phyloP scores from a whole-genome alignment of 768 basidiomycete genomes.

The Tephrocybe sp. region DNA sequence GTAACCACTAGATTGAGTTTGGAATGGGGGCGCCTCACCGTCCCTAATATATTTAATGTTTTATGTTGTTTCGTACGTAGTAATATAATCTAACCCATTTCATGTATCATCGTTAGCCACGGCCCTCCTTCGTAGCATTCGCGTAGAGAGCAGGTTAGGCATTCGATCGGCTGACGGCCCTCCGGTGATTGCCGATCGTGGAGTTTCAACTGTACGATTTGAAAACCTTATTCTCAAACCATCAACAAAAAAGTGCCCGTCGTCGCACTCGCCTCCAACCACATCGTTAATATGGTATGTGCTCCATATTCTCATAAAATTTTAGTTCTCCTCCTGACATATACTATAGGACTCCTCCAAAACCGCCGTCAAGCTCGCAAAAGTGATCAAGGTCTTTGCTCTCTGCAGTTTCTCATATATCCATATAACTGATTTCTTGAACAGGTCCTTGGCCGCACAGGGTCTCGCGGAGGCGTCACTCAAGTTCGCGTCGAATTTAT shows the following conservation, averaged over 20 bases:
- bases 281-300: constrained; percentile 32
- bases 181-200: no score
- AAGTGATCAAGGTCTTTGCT: constrained; percentile 85
- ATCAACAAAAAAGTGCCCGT: no score
- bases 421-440: constrained; percentile 9
- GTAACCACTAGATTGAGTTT: constrained; percentile 1
- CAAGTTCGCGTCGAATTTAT: constrained; percentile 99
- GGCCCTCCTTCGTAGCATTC: no score
- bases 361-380: constrained; percentile 95
- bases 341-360: constrained; percentile 73
- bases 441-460: constrained; percentile 97
- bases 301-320: neutral
- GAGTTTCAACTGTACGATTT: no score
- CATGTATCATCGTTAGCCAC: no score
- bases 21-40: neutral
- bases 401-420: neutral
- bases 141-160: no score
- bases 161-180: no score
- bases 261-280: constrained; percentile 6
- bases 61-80: no score
- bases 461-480: constrained; percentile 98
- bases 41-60: neutral
- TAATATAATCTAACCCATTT: no score
- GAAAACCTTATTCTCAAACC: no score
- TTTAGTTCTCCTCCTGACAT: no score